Percentiles rank a stretch among this genome's conserved stretches.
Evolutionary conservation across 2,329 filamentous ascomycete genomes (phyloP).

Genomic region (Pseudogymnoascus sp.): DNA sequence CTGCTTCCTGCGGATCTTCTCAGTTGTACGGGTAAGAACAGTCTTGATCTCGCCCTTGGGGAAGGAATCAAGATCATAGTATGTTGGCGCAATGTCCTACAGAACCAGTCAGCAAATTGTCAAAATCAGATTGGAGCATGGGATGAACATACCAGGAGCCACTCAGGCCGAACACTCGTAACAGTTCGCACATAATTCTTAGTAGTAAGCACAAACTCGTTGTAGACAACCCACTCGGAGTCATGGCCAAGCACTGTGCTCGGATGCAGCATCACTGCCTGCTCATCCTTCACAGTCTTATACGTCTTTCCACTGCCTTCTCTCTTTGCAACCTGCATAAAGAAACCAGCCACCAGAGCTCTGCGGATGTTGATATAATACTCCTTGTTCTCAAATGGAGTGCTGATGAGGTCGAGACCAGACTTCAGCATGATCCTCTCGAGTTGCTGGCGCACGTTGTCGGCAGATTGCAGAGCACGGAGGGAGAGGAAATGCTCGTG

Average conservation of each 20-base stretch:
- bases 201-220: constrained; percentile 94
- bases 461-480: constrained; percentile 80
- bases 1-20: constrained; percentile 49
- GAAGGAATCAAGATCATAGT: constrained; percentile 81
- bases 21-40: constrained; percentile 46
- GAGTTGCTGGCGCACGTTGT: constrained; percentile 86
- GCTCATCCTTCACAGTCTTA: constrained; percentile 92
- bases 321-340: constrained; percentile 98
- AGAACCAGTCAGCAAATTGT: constrained; percentile 26
- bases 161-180: constrained; percentile 85
- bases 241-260: constrained; percentile 83
- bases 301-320: constrained; percentile 85
- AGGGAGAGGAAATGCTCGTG: constrained; percentile 92
- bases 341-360: constrained; percentile 88
- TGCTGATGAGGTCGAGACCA: constrained; percentile 77
- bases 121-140: constrained; percentile 10
- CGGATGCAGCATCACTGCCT: constrained; percentile 86
- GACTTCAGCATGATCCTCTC: constrained; percentile 95
- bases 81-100: constrained; percentile 84
- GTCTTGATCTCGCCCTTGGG: constrained; percentile 79
- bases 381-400: constrained; percentile 86
- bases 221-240: constrained; percentile 95
- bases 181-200: constrained; percentile 98
- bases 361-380: constrained; percentile 97
- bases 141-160: constrained; percentile 66